Percentiles rank a stretch among this genome's conserved stretches.
phyloP scores from a whole-genome alignment of 2,329 filamentous ascomycete genomes.

The Botrytis porri region DNA sequence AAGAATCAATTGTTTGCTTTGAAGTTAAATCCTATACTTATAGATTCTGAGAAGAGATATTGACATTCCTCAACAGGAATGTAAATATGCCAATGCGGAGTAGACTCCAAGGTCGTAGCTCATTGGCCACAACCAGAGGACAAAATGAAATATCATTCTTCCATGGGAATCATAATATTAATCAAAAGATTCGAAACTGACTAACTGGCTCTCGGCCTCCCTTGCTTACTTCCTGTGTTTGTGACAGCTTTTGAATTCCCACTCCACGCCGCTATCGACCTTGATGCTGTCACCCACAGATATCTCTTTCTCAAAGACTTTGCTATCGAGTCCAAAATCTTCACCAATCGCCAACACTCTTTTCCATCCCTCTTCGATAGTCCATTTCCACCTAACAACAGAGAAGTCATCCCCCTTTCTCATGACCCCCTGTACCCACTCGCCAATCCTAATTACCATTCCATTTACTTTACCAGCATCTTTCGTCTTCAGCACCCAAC shows the following conservation, averaged over 20 bases:
- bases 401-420: constrained; percentile 24
- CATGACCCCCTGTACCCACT: constrained; percentile 27
- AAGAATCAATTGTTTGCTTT: not conserved
- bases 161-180: not conserved
- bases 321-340: not conserved
- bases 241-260: constrained; percentile 21
- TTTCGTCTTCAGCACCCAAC: constrained; percentile 28
- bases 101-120: not conserved
- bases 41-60: not conserved
- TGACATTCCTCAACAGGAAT: constrained; percentile 20
- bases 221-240: constrained; percentile 4
- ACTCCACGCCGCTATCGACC: constrained; percentile 20
- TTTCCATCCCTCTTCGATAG: constrained; percentile 21
- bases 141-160: constrained; percentile 14
- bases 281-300: constrained; percentile 11
- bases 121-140: not conserved
- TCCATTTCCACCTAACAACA: constrained; percentile 28
- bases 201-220: not conserved
- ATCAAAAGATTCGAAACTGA: not conserved
- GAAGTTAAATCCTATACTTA: constrained; percentile 10
- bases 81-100: constrained; percentile 14
- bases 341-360: constrained; percentile 18
- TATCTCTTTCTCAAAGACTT: constrained; percentile 15
- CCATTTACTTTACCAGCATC: constrained; percentile 21
- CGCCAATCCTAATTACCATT: constrained; percentile 29